These are phyloP conservation scores for Magnolia kwangsiensis DNA, from an alignment of 164 flowering plant species.

Conservation along the genomic window DNA sequence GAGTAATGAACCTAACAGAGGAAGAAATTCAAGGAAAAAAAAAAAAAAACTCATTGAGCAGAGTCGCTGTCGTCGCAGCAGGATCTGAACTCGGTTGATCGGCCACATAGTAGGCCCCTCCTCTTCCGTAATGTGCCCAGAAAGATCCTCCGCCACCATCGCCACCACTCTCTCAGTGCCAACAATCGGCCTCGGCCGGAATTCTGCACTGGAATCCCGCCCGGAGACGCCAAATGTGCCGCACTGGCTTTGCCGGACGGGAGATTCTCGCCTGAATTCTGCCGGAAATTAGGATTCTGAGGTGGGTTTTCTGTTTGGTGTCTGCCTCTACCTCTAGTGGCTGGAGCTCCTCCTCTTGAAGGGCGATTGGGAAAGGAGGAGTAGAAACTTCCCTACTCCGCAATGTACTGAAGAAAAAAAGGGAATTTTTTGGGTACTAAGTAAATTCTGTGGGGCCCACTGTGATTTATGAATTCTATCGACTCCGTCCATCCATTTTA, in stretches of 20 bases:
- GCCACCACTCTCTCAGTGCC: not conserved
- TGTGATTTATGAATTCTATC: too few relatives aligned
- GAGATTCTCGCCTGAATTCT: not conserved
- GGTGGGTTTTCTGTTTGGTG: too few relatives aligned
- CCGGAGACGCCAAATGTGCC: not conserved
- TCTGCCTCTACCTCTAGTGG: not conserved
- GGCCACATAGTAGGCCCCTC: not conserved
- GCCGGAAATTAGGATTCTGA: not conserved
- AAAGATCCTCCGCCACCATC: not conserved
- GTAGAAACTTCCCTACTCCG: too few relatives aligned
- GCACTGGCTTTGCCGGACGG: not conserved
- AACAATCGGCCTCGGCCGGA: not conserved
- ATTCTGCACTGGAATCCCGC: not conserved
- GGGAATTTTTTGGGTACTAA: too few relatives aligned
- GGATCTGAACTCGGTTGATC: not conserved
- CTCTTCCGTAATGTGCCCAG: not conserved
- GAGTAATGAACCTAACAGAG: too few relatives aligned
- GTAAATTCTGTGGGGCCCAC: too few relatives aligned
- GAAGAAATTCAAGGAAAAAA: too few relatives aligned
- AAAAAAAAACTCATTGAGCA: not conserved
- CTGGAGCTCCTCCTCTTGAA: not conserved
- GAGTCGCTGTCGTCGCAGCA: not conserved
- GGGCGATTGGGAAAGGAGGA: too few relatives aligned
- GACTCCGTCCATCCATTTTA: too few relatives aligned
- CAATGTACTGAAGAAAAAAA: too few relatives aligned